Conservation (phyloP, 2,329 filamentous ascomycete species). For the Verticillium nubilum region DNA sequence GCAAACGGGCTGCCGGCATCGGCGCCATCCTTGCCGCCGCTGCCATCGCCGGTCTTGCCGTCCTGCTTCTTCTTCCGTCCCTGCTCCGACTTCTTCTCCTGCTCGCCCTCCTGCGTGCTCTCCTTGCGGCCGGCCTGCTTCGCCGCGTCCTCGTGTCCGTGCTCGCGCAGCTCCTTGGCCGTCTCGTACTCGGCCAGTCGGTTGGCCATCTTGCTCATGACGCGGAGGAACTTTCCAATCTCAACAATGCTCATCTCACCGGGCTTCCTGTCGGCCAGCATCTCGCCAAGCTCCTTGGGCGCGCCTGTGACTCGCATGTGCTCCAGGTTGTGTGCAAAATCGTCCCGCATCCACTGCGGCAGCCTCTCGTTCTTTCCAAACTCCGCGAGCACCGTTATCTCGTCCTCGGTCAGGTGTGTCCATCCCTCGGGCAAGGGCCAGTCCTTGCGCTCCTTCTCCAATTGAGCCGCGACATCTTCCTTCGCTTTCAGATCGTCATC, state of each 20-base stretch:
- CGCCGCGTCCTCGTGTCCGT: slow-evolving; percentile 5
- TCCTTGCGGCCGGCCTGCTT: slow-evolving; percentile 7
- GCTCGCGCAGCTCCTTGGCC: slow-evolving; percentile 8
- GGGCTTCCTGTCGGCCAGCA: slow-evolving; percentile 50
- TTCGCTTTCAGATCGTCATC: slow-evolving; percentile 15
- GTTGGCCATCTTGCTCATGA: slow-evolving; percentile 52
- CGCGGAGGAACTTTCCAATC: slow-evolving; percentile 54
- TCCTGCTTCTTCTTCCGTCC: slow-evolving; percentile 1
- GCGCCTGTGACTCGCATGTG: slow-evolving; percentile 64
- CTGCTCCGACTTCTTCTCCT: slow-evolving; percentile 15
- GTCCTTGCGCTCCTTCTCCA: slow-evolving; percentile 17
- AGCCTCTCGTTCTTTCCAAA: slow-evolving; percentile 53
- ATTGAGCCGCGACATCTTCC: slow-evolving; percentile 3
- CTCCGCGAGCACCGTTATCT: slow-evolving; percentile 48
- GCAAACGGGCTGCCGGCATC: slow-evolving; percentile 14
- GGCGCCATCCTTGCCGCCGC: slow-evolving; percentile 29
- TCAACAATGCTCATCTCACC: slow-evolving; percentile 29
- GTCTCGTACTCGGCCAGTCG: slow-evolving; percentile 20
- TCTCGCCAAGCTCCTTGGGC: slow-evolving; percentile 59
- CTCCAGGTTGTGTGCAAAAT: slow-evolving; percentile 55
- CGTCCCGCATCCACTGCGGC: slow-evolving; percentile 55
- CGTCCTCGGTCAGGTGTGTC: slow-evolving; percentile 38
- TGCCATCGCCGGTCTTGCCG: slow-evolving; percentile 7
- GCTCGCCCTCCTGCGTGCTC: slow-evolving; percentile 5
- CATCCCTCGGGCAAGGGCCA: slow-evolving; percentile 38